Conservation (phyloP, 2,329 filamentous ascomycete genomes). For the Fonsecaea pugnacius region DNA sequence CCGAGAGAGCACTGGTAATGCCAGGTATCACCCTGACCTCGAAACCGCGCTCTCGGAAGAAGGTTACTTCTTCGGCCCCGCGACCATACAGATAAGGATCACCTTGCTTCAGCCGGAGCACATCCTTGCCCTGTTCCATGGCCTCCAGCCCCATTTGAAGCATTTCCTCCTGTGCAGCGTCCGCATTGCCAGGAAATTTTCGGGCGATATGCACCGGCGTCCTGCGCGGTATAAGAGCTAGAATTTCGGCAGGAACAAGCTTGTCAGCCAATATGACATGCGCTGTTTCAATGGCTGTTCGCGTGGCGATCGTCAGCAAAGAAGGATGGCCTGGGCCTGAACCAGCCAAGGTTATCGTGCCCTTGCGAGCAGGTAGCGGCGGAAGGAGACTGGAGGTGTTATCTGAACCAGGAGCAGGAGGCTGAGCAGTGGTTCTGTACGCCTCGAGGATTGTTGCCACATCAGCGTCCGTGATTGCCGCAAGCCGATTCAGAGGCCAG, state of each 20-base stretch:
- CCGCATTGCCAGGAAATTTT: slow-evolving; percentile 97
- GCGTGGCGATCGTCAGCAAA: slow-evolving; percentile 72
- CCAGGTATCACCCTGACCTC: slow-evolving; percentile 78
- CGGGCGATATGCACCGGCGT: slow-evolving; percentile 89
- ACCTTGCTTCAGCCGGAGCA: slow-evolving; percentile 91
- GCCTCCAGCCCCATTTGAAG: slow-evolving; percentile 76
- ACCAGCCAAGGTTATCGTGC: slow-evolving; percentile 84
- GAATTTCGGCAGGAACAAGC: slow-evolving; percentile 72
- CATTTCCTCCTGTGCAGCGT: slow-evolving; percentile 88
- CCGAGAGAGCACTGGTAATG: slow-evolving; percentile 84
- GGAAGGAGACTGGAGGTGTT: slow-evolving; percentile 38
- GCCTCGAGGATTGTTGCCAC: slow-evolving; percentile 75
- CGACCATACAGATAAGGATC: slow-evolving; percentile 96
- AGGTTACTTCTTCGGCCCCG: slow-evolving; percentile 88
- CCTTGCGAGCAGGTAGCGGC: slow-evolving; percentile 47
- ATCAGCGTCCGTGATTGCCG: slow-evolving; percentile 77
- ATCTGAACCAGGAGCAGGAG: slow-evolving; percentile 36
- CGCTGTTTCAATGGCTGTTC: slow-evolving; percentile 53
- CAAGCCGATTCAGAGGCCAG: slow-evolving; percentile 86
- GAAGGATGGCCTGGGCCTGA: slow-evolving; percentile 92
- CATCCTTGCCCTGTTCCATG: slow-evolving; percentile 70
- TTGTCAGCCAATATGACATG: slow-evolving; percentile 59
- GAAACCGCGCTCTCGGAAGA: slow-evolving; percentile 75
- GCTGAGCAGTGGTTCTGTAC: slow-evolving; percentile 56
- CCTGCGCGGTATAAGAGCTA: slow-evolving; percentile 86